Conservation (phyloP, 768 basidiomycete species). For the Russula abietina region DNA sequence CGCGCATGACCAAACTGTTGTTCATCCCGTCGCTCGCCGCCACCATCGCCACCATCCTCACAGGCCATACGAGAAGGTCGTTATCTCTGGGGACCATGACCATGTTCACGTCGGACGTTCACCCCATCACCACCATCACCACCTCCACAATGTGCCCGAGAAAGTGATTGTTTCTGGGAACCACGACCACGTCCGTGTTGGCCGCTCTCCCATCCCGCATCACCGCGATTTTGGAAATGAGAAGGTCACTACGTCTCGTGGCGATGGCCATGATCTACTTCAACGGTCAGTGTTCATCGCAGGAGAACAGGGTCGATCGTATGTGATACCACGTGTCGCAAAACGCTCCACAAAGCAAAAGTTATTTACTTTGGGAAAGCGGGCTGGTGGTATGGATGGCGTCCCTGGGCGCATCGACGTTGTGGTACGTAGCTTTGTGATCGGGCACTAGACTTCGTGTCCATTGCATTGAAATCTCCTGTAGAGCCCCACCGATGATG, state of each 20-base stretch:
- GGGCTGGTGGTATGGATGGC: conserved; percentile 22
- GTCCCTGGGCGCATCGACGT: conserved; percentile 45
- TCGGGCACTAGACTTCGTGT: conserved; percentile 10
- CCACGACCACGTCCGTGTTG: conserved; percentile 18
- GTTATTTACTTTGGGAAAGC: conserved; percentile 6
- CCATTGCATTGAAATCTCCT: neutral
- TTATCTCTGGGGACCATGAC: conserved; percentile 17
- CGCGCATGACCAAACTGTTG: neutral
- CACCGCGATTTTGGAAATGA: conserved; percentile 23
- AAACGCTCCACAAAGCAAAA: conserved; percentile 21
- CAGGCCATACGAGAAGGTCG: conserved; percentile 1
- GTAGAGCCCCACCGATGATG: conserved; percentile 35
- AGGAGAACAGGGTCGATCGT: conserved; percentile 22
- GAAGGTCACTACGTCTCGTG: conserved; percentile 25
- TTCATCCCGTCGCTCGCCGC: neutral
- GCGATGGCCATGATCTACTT: conserved; percentile 26
- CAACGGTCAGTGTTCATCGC: conserved; percentile 23
- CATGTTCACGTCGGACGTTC: conserved; percentile 14
- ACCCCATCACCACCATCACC: conserved; percentile 9
- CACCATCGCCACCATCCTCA: conserved; percentile 1
- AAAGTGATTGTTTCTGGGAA: conserved; percentile 17
- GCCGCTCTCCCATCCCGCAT: conserved; percentile 3
- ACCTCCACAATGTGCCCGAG: conserved; percentile 3
- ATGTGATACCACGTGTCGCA: conserved; percentile 22
- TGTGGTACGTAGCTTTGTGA: conserved; percentile 35